Evolutionary conservation across 306 rosid genomes (phyloP), one percentile per base, ranked within the genome.

Genomic region (Vigna angularis): DNA sequence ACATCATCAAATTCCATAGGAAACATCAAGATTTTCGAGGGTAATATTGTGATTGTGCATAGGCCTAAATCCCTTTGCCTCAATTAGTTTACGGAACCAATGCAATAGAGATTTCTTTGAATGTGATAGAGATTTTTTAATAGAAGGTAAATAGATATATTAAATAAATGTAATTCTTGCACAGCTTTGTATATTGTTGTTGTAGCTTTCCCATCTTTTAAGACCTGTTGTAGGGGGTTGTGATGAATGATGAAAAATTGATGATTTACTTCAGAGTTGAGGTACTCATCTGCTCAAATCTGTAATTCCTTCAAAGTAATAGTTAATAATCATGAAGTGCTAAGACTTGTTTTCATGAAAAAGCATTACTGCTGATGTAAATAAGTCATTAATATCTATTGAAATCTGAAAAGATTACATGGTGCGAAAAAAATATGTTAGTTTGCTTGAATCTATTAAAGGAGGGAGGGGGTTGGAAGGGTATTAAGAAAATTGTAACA

Each of bases 101-200:
- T 58, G 78, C 62, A 62, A 61, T 24, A 24, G 15, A 26, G 12
- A 40, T 40, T 40, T 40, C 45, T 40, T 40, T 65, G 48, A 40
- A 42, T 58, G 74, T 70, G 52, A 59, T 17, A 24, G 17, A 18
- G 12, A 53, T 32, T 63, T 45, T 77, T 72, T 34, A 3, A n/a
- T 65, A 49, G 71, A 77, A 77, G 64, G 82, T 77, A 56, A 58
- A 53, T 76, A 52, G 63, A 64, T 28, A 53, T 32, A 70, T 76
- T 73, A 24, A n/a, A 72, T 67, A 17, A 18, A 76, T 56, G 84
- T 13, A 66, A 32, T 34, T 79, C 61, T 65, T 48, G 50, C 64
- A 20, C 1, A 30, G 22, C 73, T 32, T 66, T 51, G 16, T 65
- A 55, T 58, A 38, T 84, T 84, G 55, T 16, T 59, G 68, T 49